These are phyloP conservation scores for Chalciporus sp. DNA, from an alignment of 1,284 basidiomycete species.

Conservation along the genomic window DNA sequence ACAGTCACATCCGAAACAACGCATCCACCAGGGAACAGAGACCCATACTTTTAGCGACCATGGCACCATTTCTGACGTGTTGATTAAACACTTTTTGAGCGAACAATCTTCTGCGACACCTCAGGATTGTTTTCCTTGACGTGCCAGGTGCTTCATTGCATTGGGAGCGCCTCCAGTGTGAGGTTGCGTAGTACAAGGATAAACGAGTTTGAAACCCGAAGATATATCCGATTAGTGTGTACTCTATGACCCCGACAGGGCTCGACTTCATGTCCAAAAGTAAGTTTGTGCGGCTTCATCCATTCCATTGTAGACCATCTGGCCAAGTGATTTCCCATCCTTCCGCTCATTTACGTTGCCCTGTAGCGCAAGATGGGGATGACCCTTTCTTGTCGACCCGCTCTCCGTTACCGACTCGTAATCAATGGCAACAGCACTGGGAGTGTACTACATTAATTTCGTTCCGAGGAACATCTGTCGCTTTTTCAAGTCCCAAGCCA, in stretches of 20 bases:
- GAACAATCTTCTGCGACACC: too few species aligned
- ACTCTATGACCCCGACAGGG: slow-evolving; percentile 10
- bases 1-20: too few species aligned
- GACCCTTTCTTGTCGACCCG: slow-evolving; percentile 24
- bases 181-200: slow-evolving; percentile 18
- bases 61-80: too few species aligned
- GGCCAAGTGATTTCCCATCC: slow-evolving; percentile 16
- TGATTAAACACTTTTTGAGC: too few species aligned
- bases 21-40: too few species aligned
- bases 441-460: slow-evolving; percentile 18
- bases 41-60: too few species aligned
- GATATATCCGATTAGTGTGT: slow-evolving; percentile 13
- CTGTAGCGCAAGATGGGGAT: slow-evolving; percentile 14
- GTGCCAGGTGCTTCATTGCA: too few species aligned
- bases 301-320: neutral
- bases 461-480: slow-evolving; percentile 5
- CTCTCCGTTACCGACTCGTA: slow-evolving; percentile 19
- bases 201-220: slow-evolving; percentile 26
- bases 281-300: neutral
- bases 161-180: slow-evolving; percentile 26
- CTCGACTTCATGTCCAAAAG: slow-evolving; percentile 20
- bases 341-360: slow-evolving; percentile 23
- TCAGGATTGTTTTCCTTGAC: too few species aligned
- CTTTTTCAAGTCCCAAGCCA: too few species aligned
- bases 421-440: slow-evolving; percentile 13